These are phyloP conservation scores for Arxiozyma heterogenica DNA, from an alignment of 1,139 yeast species.

Conservation along the genomic window DNA sequence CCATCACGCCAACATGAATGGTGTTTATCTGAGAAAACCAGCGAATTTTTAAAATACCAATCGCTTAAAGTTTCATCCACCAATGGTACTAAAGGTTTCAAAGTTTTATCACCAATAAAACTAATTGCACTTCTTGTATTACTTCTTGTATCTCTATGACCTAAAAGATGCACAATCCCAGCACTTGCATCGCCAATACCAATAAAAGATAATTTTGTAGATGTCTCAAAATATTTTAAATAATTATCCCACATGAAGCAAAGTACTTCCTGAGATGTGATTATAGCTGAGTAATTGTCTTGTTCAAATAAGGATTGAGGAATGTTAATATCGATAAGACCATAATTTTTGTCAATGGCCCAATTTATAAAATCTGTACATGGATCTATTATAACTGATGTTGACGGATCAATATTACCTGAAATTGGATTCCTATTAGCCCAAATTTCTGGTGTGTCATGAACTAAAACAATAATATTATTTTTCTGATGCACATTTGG, in stretches of 20 bases:
- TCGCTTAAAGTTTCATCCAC: conserved; percentile 77
- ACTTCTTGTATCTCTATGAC: conserved; percentile 62
- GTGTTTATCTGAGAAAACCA: conserved; percentile 63
- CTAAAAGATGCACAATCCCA: conserved; percentile 77
- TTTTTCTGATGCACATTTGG: conserved; percentile 59
- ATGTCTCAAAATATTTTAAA: conserved; percentile 57
- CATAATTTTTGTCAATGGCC: conserved; percentile 51
- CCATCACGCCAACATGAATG: conserved; percentile 71
- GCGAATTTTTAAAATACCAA: conserved; percentile 84
- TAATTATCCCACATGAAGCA: conserved; percentile 88
- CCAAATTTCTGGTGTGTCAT: conserved; percentile 93
- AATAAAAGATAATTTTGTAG: conserved; percentile 64
- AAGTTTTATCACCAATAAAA: conserved; percentile 54
- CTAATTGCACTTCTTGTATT: conserved; percentile 68
- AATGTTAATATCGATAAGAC: conserved; percentile 74
- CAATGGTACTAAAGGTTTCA: conserved; percentile 73
- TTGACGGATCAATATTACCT: conserved; percentile 66
- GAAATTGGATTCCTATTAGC: conserved; percentile 73
- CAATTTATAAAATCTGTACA: conserved; percentile 49
- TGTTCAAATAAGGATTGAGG: conserved; percentile 41
- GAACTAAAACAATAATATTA: conserved; percentile 62
- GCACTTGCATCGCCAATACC: conserved; percentile 90
- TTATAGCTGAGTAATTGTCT: conserved; percentile 48
- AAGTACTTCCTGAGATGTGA: conserved; percentile 67
- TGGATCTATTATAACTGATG: conserved; percentile 60